Conservation (phyloP, 2,329 filamentous ascomycete species). For the Fragosphaeria purpurea region DNA sequence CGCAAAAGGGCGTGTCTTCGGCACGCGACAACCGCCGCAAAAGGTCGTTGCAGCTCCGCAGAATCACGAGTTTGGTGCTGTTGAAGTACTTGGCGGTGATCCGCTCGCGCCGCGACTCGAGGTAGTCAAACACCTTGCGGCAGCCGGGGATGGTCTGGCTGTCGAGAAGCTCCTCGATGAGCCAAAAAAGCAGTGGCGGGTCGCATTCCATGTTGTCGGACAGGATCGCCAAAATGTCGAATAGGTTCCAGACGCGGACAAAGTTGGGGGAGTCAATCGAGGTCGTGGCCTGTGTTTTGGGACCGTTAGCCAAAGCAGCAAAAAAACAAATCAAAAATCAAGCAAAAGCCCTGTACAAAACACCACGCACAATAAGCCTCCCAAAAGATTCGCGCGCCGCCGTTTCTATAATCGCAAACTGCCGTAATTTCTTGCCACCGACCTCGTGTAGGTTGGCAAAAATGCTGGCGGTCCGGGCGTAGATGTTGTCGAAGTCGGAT, state of each 20-base stretch:
- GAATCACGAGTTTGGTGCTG: conserved; percentile 76
- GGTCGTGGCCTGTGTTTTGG: conserved; percentile 50
- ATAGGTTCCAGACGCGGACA: conserved; percentile 80
- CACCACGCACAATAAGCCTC: conserved; percentile 56
- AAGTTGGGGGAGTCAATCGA: conserved; percentile 70
- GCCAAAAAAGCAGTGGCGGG: conserved; percentile 72
- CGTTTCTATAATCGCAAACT: conserved; percentile 68
- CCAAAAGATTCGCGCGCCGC: conserved; percentile 76
- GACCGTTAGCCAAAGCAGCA: conserved; percentile 10
- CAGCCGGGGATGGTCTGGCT: conserved; percentile 92
- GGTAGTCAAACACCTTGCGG: conserved; percentile 82
- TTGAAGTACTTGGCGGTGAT: conserved; percentile 74
- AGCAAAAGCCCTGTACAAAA: not conserved
- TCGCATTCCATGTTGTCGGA: conserved; percentile 73
- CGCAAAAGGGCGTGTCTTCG: conserved; percentile 95
- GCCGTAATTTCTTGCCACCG: conserved; percentile 37
- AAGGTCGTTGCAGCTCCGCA: conserved; percentile 92
- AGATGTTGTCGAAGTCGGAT: conserved; percentile 47
- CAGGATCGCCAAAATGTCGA: conserved; percentile 83
- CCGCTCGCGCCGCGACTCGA: conserved; percentile 84
- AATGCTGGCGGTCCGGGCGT: conserved; percentile 31
- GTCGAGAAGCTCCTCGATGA: conserved; percentile 90
- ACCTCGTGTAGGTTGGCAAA: conserved; percentile 21
- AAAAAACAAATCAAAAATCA: conserved; percentile 48
- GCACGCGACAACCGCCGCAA: conserved; percentile 88